Percentiles rank a stretch among this genome's conserved stretches.
Conservation (phyloP, 805 yeast species). For the Metschnikowia arizonensis region DNA sequence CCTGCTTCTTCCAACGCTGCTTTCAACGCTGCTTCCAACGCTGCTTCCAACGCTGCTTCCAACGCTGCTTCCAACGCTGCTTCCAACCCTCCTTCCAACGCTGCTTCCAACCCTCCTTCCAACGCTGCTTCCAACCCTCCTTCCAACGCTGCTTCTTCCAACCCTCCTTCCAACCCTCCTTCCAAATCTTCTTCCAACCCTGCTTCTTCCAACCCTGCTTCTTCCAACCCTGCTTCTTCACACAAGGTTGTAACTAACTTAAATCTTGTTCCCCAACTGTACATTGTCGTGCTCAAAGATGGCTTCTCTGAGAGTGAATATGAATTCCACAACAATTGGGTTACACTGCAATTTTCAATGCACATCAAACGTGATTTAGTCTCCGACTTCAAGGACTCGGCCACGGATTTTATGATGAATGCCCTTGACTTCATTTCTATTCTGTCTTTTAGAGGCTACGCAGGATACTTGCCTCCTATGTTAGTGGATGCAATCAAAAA, state of each 20-base stretch:
- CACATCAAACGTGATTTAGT: slow-evolving; percentile 23
- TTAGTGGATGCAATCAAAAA: slow-evolving; percentile 15
- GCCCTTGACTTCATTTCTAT: slow-evolving; percentile 12
- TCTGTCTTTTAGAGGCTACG: slow-evolving; percentile 18
- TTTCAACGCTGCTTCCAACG: no score
- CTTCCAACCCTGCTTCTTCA: background rate
- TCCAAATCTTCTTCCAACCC: no score
- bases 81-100: no score
- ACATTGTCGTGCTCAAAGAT: slow-evolving; percentile 17
- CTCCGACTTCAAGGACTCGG: slow-evolving; percentile 13
- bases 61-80: no score
- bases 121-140: no score
- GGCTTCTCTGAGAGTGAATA: slow-evolving; percentile 9
- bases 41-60: no score
- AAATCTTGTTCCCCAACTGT: slow-evolving; percentile 11
- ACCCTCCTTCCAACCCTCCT: no score
- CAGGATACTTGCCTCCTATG: slow-evolving; percentile 20
- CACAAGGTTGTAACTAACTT: background rate
- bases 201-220: no score
- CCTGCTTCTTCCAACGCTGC: background rate
- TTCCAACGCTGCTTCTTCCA: no score
- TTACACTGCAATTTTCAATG: slow-evolving; percentile 4
- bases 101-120: no score
- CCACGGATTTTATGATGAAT: slow-evolving; percentile 5
- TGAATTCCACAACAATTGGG: slow-evolving; percentile 15